A percentile compares a stretch with the other conserved stretches of the same genome.
Conservation (phyloP, 2,329 filamentous ascomycete genomes). For the Cladophialophora psammophila region DNA sequence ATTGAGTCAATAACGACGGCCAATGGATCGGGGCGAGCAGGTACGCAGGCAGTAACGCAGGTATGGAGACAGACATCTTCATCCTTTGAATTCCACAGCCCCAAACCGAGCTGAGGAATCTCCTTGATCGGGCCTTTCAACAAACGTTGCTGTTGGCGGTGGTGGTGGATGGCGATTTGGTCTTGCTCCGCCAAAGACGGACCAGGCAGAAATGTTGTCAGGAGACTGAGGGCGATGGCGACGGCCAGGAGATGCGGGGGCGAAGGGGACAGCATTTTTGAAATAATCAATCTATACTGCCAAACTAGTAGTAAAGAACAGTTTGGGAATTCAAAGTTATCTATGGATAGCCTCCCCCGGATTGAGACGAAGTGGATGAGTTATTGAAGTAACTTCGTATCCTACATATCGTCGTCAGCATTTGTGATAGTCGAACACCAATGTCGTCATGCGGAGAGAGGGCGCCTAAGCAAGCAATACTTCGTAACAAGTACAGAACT, state of each 20-base stretch:
- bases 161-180: background rate
- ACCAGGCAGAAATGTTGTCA: slow-evolving; percentile 17
- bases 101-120: slow-evolving; percentile 50
- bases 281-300: background rate
- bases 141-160: background rate
- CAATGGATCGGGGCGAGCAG: too few species aligned
- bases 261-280: background rate
- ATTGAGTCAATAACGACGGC: too few species aligned
- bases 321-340: too few species aligned
- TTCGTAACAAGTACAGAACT: too few species aligned
- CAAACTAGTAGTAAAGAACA: too few species aligned
- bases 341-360: too few species aligned
- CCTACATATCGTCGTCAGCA: too few species aligned
- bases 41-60: background rate
- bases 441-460: too few species aligned
- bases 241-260: background rate
- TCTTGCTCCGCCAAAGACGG: background rate
- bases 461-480: too few species aligned
- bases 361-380: too few species aligned
- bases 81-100: slow-evolving; percentile 49
- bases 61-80: slow-evolving; percentile 41
- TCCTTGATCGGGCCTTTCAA: slow-evolving; percentile 19
- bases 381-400: too few species aligned
- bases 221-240: background rate
- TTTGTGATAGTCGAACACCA: too few species aligned